Evolutionary conservation across 805 yeast species (phyloP), one percentile per base, ranked within the genome.

Genomic region (Jamesozyma rosinii): DNA sequence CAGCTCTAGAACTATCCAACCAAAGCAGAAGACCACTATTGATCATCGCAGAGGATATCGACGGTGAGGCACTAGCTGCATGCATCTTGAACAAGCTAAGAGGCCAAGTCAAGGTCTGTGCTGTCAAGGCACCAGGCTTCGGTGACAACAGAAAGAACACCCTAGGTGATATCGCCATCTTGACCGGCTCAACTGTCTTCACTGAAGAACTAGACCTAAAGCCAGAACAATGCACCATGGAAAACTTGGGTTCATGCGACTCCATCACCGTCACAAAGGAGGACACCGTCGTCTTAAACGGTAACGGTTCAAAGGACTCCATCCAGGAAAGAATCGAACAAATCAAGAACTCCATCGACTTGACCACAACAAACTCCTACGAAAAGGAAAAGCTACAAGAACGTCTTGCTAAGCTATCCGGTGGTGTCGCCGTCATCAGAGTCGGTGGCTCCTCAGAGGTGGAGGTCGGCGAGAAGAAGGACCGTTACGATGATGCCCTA

Each of bases 381-480:
- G 98, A 92, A 76, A 80, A 76, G 71, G 97, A 92, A 74, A 92
- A 92, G 73, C 76, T 90, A 61, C 96, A 87, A 71, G 97, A 90
- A 74, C 83, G 98, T 71, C 75, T 92, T 52, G 97, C 98, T 58
- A 92, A 90, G 73, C 76, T 92, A 53, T 83, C 95, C 38, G 96
- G 96, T 47, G 97, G 97, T 78, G 97, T 92, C 63, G 98, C 98
- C 44, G 97, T 92, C 51, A 76, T 92, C 61, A 85, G 84, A 74
- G 97, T 90, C 49, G 98, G 98, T 66, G 98, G 98, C 55, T 67
- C 95, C 37, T 83, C 95, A 19, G 97, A 92, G 72, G 84, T 92
- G 53, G 97, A 92, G 72, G 98, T 92, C 53, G 94, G 97, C 62
- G 98, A 92, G 76, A 92, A 92, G 92, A 92, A 92, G 75, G 98